Base-by-base conservation (phyloP, 164 flowering plant genomes). In the Aristolochia fimbriata region DNA sequence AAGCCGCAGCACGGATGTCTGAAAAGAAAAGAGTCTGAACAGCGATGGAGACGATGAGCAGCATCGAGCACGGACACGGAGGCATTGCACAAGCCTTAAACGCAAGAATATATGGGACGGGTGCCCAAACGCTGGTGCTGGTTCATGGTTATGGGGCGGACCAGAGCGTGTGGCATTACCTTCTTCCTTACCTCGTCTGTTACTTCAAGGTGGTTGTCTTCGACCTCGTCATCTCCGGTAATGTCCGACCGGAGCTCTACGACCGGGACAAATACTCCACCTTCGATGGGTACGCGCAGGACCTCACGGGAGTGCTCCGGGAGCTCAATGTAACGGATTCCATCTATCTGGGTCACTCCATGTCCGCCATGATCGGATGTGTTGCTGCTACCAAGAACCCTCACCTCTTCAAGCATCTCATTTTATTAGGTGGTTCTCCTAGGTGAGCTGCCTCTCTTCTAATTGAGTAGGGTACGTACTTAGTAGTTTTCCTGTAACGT, bases 301-400 rank as follows among this genome's bases (percentile, higher is more conserved):
- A 78, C 51, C 65, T 76, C 60, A 3, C 61, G 2, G 41, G 56
- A 48, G 61, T 78, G 47, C 70, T 76, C n/a, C 74, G 68, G n/a
- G 50, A 64, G 65, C 69, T 79, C 13, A 54, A 68, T 0, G 61
- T 76, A 15, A 61, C 64, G 15, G 41, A 31, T 4, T 24, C 68
- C 24, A 51, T 70, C 20, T 76, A 69, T 47, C 19, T 78, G 31
- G 82, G 80, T 22, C 80, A 78, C 60, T 78, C 82, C 64, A 66
- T 76, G 71, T 76, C 78, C 13, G 80, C 79, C 60, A 76, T 76
- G 78, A 60, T 76, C 47, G 82, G 79, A 2, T 62, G 71, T 65
- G 20, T 76, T 2, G 82, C 82, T 24, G 63, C 82, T 14, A 63
- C 64, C 1, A 21, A 52, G 11, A 63, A 77, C n/a, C 82, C 82